Conservation (phyloP, 139 green algal genomes). For the Chlorella sp. region DNA sequence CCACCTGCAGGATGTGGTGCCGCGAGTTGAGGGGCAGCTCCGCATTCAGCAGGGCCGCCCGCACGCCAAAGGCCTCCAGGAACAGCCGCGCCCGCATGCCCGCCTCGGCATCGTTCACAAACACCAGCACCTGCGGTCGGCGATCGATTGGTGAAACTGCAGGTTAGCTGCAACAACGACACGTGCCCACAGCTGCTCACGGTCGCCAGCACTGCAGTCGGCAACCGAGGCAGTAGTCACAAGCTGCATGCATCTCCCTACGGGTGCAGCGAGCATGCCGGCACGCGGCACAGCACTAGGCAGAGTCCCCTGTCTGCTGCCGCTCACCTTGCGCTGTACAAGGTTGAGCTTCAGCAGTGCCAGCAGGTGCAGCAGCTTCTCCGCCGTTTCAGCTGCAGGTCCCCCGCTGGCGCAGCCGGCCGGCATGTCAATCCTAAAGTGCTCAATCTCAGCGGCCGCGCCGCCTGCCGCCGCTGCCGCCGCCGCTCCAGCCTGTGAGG, state of each 20-base stretch:
- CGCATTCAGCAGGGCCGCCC: constrained; percentile 79
- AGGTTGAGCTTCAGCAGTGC: constrained; percentile 84
- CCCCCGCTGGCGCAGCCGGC: neutral
- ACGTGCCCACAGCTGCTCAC: too few species aligned
- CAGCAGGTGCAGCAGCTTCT: constrained; percentile 81
- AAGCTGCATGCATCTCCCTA: too few species aligned
- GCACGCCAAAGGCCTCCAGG: constrained; percentile 93
- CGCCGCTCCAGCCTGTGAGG: neutral
- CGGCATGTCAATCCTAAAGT: constrained; percentile 59
- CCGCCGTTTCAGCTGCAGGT: constrained; percentile 29
- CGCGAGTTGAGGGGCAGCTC: constrained; percentile 64
- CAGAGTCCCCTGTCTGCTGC: too few species aligned
- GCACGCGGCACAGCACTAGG: too few species aligned
- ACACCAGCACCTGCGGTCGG: constrained; percentile 80
- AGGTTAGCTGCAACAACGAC: too few species aligned
- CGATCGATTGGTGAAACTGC: too few species aligned
- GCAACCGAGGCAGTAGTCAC: too few species aligned
- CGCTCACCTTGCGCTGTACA: constrained; percentile 77
- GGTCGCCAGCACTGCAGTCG: too few species aligned
- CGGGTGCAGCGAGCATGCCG: too few species aligned
- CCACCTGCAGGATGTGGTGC: constrained; percentile 75
- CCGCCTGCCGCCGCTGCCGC: constrained; percentile 11
- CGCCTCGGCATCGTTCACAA: constrained; percentile 88
- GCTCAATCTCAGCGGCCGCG: constrained; percentile 58
- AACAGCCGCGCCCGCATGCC: constrained; percentile 93